Conservation (phyloP, 441 rosid species). For the Pelargonium citronellum region DNA sequence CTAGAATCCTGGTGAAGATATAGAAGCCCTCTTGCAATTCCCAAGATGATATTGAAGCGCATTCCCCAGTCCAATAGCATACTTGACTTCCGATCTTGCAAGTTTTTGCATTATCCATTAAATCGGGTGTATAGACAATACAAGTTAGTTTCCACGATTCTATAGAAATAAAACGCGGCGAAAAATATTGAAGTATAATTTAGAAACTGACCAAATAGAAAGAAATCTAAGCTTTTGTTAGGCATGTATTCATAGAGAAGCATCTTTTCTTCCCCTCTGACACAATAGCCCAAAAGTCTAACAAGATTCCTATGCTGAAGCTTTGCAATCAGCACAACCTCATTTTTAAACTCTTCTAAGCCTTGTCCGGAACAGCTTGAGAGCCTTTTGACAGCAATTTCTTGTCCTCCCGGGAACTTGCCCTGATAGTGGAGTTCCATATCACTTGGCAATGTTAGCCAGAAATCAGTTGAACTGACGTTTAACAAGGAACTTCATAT, state of each 20-base stretch:
- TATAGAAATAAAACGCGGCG: background rate
- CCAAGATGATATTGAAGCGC: constrained; percentile 43
- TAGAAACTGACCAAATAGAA: constrained; percentile 39
- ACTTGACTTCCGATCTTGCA: constrained; percentile 36
- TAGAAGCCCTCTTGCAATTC: constrained; percentile 53
- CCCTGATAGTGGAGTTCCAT: constrained; percentile 29
- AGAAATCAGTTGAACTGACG: background rate
- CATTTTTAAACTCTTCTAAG: constrained; percentile 57
- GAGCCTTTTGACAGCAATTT: constrained; percentile 55
- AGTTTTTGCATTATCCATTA: constrained; percentile 2
- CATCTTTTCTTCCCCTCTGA: constrained; percentile 44
- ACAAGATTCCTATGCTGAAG: constrained; percentile 66
- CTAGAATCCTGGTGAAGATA: constrained; percentile 75
- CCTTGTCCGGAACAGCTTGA: constrained; percentile 53
- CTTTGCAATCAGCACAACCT: constrained; percentile 55
- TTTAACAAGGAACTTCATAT: background rate
- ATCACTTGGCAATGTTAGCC: background rate
- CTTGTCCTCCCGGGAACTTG: constrained; percentile 46
- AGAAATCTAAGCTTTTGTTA: constrained; percentile 52
- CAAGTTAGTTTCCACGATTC: background rate
- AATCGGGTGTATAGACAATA: background rate
- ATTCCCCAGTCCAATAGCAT: constrained; percentile 37
- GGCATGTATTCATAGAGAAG: constrained; percentile 50
- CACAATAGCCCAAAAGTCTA: constrained; percentile 53
- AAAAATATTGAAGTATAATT: background rate